These are phyloP conservation scores for Euphrasia arctica DNA, from an alignment of 305 asterid genomes.

Conservation along the genomic window DNA sequence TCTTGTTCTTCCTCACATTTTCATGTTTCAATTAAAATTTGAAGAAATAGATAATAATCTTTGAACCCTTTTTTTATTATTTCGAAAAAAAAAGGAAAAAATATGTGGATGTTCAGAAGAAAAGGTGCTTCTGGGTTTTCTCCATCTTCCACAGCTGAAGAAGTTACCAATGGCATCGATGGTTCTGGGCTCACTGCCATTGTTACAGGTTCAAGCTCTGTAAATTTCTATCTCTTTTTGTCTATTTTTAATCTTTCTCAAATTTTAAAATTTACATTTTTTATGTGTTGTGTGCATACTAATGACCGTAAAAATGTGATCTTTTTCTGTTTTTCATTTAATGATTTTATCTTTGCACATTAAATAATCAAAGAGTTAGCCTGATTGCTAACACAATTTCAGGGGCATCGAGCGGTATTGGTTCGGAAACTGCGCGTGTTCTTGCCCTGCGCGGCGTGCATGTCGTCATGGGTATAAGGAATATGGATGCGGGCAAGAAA, in stretches of 20 bases:
- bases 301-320: not conserved
- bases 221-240: not conserved
- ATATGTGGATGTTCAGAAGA: slow-evolving; percentile 1
- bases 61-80: not conserved
- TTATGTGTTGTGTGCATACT: not conserved
- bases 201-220: slow-evolving; percentile 47
- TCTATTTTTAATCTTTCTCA: no score
- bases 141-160: slow-evolving; percentile 53
- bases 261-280: no score
- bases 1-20: no score
- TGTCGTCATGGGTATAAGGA: slow-evolving; percentile 62
- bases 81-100: not conserved
- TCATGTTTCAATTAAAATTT: not conserved
- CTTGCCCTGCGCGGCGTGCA: slow-evolving; percentile 66
- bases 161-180: slow-evolving; percentile 60
- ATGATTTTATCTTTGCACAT: not conserved
- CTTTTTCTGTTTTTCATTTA: not conserved
- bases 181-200: slow-evolving; percentile 66
- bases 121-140: slow-evolving; percentile 46
- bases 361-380: not conserved
- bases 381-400: slow-evolving; percentile 12
- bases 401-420: slow-evolving; percentile 85
- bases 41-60: not conserved
- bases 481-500: slow-evolving; percentile 50
- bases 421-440: slow-evolving; percentile 70